Evolutionary conservation across 176 grass and related monocot genomes (phyloP), one percentile per base, ranked within the genome.

Genomic region (Ampelocalamus luodianensis): DNA sequence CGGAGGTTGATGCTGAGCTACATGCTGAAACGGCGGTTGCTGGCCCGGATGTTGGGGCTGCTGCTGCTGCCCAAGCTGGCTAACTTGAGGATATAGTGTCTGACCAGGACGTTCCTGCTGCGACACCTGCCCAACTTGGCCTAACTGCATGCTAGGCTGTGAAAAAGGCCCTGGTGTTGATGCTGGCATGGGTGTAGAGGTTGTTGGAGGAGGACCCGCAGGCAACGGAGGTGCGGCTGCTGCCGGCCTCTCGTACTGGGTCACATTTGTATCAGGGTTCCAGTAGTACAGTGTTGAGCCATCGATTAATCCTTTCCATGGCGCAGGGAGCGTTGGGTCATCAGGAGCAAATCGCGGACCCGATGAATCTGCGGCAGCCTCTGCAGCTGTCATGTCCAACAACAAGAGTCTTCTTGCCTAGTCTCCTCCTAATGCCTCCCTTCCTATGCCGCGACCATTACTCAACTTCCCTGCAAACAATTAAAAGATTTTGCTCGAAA

Each of bases 241-340:
- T 2, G 38, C 72, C 0, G 96, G 96, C 59, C 77, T 93, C 78
- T 99, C 96, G 3, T 99, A 96, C 74, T 99, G 96, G 15, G 96
- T 99, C 6, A 94, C 68, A 67, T 99, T 99, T 8, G 91, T 96
- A 60, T 99, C 96, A 7, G 93, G 93, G 74, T 99, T 99, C 96
- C 96, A 99, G 72, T 99, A 99, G 83, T 99, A 99, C 40, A 99
- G 51, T 0, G 93, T 94, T 0, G 64, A 80, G 18, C 96, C 96
- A 22, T 99, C 91, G 0, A 99, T 87, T 32, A 99, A 78, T 20
- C 81, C 96, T 79, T 96, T 99, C 96, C 96, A 99, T 0, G 96
- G 96, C 17, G 83, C 85, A 0, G 93, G 96, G 12, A 99, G 86
- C 2, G 89, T 96, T 4, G 93, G 96, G 78, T 99, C 96, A 4